Evolutionary conservation across 208 protist genomes (phyloP), one percentile per base, ranked within the genome.

Genomic region (Balamuthia mandrillaris): DNA sequence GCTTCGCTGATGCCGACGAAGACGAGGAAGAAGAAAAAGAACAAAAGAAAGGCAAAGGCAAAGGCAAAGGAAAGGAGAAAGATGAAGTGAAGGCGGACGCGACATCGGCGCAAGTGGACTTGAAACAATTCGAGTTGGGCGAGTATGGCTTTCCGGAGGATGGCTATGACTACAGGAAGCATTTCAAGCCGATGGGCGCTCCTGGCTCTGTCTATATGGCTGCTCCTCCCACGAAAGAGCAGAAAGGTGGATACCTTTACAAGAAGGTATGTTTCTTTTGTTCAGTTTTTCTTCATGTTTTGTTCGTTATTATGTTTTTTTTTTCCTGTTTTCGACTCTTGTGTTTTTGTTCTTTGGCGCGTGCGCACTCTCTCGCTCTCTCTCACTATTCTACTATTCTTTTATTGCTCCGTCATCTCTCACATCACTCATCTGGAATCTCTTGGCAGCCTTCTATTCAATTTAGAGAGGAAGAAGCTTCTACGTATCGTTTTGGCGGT

Each of bases 141-240:
- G 70, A 79, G 70, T 79, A 79, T 37, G 70, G 70, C 31, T 79
- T 79, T 29, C n/a, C n/a, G n/a, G 70, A 79, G 18, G 33, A 31
- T 49, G 35, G n/a, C 70, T 79, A 79, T 49, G 35, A 79, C 47
- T 79, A 79, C 27, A 16, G 47, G 27, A 27, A 79, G 31, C 70
- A 79, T 37, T 79, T 79, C 70, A 79, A 79, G 47, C 45, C 70
- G 16, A 79, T 79, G 70, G 70, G 70, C 24, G 21, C n/a, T 33
- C 7, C n/a, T 7, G 70, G 70, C 31, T 42, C 24, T 31, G 70
- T 79, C n/a, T 79, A 61, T 49, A 79, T 79, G 70, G 70, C 54
- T n/a, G 70, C 70, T 9, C 70, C 70, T 31, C 10, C 27, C n/a
- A 31, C 70, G 47, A 79, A 79, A 49, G 3, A 45, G 24, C 44